Conservation (phyloP, 345 rosid genomes). For the Euclidium syriacum region DNA sequence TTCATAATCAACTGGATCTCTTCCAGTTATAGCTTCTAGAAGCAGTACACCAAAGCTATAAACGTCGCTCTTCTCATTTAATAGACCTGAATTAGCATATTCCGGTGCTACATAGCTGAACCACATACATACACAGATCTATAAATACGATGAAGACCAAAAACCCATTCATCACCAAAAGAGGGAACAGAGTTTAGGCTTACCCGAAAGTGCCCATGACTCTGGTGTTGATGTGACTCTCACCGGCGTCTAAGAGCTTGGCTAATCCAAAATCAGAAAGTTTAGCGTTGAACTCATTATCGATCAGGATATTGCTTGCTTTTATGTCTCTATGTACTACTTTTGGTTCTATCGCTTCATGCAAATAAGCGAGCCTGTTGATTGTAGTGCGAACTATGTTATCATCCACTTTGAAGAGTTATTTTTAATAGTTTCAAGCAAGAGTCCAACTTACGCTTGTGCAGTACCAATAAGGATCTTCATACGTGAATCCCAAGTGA, state of each 20-base stretch:
- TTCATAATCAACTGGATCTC: conserved; percentile 92
- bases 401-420: not conserved
- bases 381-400: not conserved
- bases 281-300: conserved; percentile 72
- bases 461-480: conserved; percentile 78
- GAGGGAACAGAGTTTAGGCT: not conserved
- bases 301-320: conserved; percentile 92
- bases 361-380: conserved; percentile 91
- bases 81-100: conserved; percentile 84
- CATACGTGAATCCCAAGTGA: conserved; percentile 88
- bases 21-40: conserved; percentile 83
- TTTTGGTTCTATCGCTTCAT: conserved; percentile 97
- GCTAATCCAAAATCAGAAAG: conserved; percentile 98
- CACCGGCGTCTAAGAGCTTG: conserved; percentile 83
- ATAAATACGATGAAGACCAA: not conserved
- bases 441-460: conserved; percentile 62
- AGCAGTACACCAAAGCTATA: conserved; percentile 93
- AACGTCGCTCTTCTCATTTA: conserved; percentile 90
- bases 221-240: conserved; percentile 91
- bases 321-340: conserved; percentile 95
- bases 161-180: not conserved
- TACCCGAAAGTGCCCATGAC: conserved; percentile 99
- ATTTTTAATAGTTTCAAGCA: not conserved
- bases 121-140: conserved; percentile 7
- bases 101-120: conserved; percentile 95